These are phyloP conservation scores for Lentinula novae-zelandiae DNA, from an alignment of 1,284 basidiomycete species.

Conservation along the genomic window DNA sequence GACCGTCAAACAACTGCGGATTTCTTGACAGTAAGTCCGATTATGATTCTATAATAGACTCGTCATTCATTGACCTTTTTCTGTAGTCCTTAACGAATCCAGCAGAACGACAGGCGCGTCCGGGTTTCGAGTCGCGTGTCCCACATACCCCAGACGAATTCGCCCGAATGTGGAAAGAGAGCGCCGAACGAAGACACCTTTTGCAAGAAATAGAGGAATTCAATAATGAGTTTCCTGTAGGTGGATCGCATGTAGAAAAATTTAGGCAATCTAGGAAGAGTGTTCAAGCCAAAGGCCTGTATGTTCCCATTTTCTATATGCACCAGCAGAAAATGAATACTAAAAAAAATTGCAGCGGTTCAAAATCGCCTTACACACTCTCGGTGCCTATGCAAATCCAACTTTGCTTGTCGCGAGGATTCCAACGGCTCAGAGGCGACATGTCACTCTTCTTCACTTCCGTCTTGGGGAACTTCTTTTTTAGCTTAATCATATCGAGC, in stretches of 20 bases:
- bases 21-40: constrained; percentile 42
- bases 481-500: constrained; percentile 42
- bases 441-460: constrained; percentile 20
- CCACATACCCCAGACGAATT: constrained; percentile 59
- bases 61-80: not conserved
- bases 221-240: constrained; percentile 29
- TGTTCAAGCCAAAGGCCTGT: constrained; percentile 36
- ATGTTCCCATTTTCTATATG: constrained; percentile 23
- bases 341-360: constrained; percentile 11
- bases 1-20: constrained; percentile 67
- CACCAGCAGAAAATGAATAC: not conserved
- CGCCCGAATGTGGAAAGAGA: constrained; percentile 30
- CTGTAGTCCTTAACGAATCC: constrained; percentile 53
- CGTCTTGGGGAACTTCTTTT: constrained; percentile 15
- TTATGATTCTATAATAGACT: not conserved
- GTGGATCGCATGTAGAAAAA: constrained; percentile 29
- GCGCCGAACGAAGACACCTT: constrained; percentile 28
- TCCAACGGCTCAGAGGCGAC: constrained; percentile 53
- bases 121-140: constrained; percentile 39
- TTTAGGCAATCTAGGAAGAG: constrained; percentile 33
- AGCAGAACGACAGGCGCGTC: constrained; percentile 44
- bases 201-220: constrained; percentile 30
- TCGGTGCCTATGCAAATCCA: constrained; percentile 47
- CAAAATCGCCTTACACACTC: constrained; percentile 33
- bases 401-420: constrained; percentile 49